A percentile compares a stretch with the other conserved stretches of the same genome.
These are phyloP conservation scores for Mycena belliarum DNA, from an alignment of 768 basidiomycete species.

Conservation along the genomic window DNA sequence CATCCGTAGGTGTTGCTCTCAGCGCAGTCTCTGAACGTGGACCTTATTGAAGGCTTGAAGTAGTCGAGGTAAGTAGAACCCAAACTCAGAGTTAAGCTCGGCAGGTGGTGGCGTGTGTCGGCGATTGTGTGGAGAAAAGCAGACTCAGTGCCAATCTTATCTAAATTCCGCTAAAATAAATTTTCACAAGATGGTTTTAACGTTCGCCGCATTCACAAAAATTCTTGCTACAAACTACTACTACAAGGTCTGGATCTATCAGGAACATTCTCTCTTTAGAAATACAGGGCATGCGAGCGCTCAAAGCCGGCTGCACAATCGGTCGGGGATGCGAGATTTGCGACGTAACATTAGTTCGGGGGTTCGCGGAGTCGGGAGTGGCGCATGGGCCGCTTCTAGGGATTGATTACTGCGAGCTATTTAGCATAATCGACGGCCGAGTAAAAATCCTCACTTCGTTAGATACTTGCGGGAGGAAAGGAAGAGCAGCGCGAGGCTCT, in stretches of 20 bases:
- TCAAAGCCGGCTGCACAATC: slow-evolving; percentile 39
- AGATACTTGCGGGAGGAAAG: slow-evolving; percentile 30
- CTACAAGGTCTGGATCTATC: neutral
- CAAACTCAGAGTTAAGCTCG: neutral
- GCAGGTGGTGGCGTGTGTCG: neutral
- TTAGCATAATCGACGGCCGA: too few species aligned
- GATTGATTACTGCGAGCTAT: neutral
- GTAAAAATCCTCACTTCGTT: too few species aligned
- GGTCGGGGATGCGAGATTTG: slow-evolving; percentile 50
- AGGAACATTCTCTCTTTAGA: neutral
- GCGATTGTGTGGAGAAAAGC: too few species aligned
- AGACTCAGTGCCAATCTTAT: neutral
- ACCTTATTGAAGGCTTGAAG: too few species aligned
- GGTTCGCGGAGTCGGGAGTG: neutral
- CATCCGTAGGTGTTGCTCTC: neutral
- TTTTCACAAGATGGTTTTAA: too few species aligned
- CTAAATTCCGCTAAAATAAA: too few species aligned
- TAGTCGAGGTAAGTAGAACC: neutral
- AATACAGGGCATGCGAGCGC: slow-evolving; percentile 22
- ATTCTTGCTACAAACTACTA: neutral
- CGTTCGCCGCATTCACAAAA: too few species aligned
- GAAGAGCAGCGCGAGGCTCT: slow-evolving; percentile 40
- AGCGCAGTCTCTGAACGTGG: neutral
- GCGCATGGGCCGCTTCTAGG: neutral
- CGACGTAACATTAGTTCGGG: slow-evolving; percentile 25